phyloP scores from a whole-genome alignment of 768 basidiomycete species.

The Kwoniella pini region DNA sequence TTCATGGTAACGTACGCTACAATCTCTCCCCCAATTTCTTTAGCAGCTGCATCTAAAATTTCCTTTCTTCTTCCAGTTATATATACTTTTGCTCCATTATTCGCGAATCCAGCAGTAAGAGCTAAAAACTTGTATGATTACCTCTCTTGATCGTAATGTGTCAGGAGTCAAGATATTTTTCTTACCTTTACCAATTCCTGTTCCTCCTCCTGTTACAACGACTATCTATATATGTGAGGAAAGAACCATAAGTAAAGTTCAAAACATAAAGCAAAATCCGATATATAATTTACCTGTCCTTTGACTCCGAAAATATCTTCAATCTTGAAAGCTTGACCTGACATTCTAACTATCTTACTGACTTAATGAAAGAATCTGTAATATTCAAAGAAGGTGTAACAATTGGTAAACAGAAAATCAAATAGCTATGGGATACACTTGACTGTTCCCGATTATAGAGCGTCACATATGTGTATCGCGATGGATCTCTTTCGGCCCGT shows the following conservation, averaged over 20 bases:
- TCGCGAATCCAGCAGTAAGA: slow-evolving; percentile 44
- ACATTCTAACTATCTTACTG: slow-evolving; percentile 17
- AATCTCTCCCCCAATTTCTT: slow-evolving; percentile 27
- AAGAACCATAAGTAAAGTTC: too few relatives aligned
- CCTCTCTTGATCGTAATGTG: not conserved
- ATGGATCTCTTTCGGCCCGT: too few relatives aligned
- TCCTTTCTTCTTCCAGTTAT: slow-evolving; percentile 46
- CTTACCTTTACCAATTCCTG: slow-evolving; percentile 54
- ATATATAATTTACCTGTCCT: slow-evolving; percentile 13
- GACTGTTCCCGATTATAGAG: too few relatives aligned
- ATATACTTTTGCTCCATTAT: slow-evolving; percentile 51
- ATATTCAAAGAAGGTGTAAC: too few relatives aligned
- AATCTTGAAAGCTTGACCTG: slow-evolving; percentile 18
- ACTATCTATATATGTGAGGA: slow-evolving; percentile 27
- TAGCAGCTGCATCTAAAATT: slow-evolving; percentile 33
- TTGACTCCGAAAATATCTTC: slow-evolving; percentile 31
- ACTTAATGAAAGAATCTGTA: too few relatives aligned
- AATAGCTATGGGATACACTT: too few relatives aligned
- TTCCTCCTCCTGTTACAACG: slow-evolving; percentile 48
- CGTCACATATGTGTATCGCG: too few relatives aligned
- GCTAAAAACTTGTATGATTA: slow-evolving; percentile 6
- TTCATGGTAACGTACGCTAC: too few relatives aligned
- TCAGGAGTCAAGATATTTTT: not conserved
- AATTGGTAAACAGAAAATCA: too few relatives aligned
- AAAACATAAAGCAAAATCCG: too few relatives aligned